These are phyloP conservation scores for Alternaria sp. DNA, from an alignment of 2,329 filamentous ascomycete genomes.

Conservation along the genomic window DNA sequence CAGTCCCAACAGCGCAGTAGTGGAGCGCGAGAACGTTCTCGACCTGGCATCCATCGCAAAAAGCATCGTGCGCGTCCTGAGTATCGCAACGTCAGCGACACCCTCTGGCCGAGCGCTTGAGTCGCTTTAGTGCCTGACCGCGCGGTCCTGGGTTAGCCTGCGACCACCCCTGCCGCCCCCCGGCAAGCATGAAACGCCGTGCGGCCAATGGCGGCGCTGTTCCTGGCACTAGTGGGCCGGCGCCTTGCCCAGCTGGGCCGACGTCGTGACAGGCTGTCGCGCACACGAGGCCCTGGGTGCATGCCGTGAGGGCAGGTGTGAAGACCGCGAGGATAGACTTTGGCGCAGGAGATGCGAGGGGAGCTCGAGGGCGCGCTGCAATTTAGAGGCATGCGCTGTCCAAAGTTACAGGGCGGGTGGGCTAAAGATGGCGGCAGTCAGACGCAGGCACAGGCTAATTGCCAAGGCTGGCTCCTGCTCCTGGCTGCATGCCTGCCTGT, in stretches of 20 bases:
- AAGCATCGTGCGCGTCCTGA: slow-evolving; percentile 1
- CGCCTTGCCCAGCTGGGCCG: neutral
- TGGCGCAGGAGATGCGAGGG: neutral
- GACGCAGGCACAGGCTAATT: slow-evolving; percentile 8
- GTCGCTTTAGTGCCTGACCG: slow-evolving; percentile 4
- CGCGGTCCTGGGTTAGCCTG: slow-evolving; percentile 7
- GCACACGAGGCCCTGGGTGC: neutral
- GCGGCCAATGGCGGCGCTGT: slow-evolving; percentile 5
- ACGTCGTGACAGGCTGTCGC: slow-evolving; percentile 1
- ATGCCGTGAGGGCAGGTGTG: neutral
- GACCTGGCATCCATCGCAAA: slow-evolving; percentile 1
- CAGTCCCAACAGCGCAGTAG: slow-evolving; percentile 3
- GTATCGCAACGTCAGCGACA: slow-evolving; percentile 4
- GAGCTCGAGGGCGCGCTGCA: neutral
- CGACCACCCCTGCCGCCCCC: slow-evolving; percentile 3
- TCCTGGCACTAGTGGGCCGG: slow-evolving; percentile 7
- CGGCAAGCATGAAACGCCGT: slow-evolving; percentile 4
- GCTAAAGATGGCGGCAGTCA: slow-evolving; percentile 1
- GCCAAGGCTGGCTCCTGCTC: slow-evolving; percentile 16
- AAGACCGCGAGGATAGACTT: neutral
- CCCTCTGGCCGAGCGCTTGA: neutral
- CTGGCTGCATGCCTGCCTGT: slow-evolving; percentile 10
- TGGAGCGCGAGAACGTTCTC: slow-evolving; percentile 9
- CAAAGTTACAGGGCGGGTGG: slow-evolving; percentile 1
- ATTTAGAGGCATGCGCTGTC: neutral